phyloP scores from a whole-genome alignment of 176 grass and related monocot genomes.

The Juncus effusus region DNA sequence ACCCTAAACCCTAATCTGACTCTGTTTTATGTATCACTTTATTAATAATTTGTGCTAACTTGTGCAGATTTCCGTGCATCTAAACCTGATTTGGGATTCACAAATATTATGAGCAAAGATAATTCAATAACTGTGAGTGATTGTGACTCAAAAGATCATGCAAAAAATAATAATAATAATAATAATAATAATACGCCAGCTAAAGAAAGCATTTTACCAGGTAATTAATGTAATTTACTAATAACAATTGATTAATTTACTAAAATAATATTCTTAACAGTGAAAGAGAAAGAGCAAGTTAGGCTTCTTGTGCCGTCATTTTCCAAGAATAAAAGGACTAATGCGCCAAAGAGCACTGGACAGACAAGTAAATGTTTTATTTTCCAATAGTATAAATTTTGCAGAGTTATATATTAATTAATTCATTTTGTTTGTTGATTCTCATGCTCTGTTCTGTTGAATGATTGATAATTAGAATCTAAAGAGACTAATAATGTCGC shows the following conservation, averaged over 20 bases:
- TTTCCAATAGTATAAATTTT: background rate
- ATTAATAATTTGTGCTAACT: background rate
- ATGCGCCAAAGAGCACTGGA: slow-evolving; percentile 2
- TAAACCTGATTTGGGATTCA: slow-evolving; percentile 46
- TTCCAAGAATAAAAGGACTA: slow-evolving; percentile 23
- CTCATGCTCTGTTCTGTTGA: no score
- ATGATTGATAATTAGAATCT: no score
- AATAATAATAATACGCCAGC: background rate
- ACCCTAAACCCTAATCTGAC: background rate
- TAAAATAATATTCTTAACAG: background rate
- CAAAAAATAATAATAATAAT: slow-evolving; percentile 14
- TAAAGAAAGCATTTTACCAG: slow-evolving; percentile 1
- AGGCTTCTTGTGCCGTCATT: slow-evolving; percentile 23
- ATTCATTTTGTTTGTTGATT: no score
- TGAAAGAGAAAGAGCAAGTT: slow-evolving; percentile 14
- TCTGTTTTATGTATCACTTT: slow-evolving; percentile 4
- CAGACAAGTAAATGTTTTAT: slow-evolving; percentile 21
- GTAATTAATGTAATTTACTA: background rate
- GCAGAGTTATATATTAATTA: no score
- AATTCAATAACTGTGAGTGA: slow-evolving; percentile 4
- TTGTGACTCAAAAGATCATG: slow-evolving; percentile 23
- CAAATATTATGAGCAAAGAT: background rate
- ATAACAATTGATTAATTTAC: background rate
- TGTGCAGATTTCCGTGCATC: slow-evolving; percentile 56
- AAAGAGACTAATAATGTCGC: background rate